These are phyloP conservation scores for Eucalyptus melliodora DNA, from an alignment of 345 rosid genomes.

Conservation along the genomic window DNA sequence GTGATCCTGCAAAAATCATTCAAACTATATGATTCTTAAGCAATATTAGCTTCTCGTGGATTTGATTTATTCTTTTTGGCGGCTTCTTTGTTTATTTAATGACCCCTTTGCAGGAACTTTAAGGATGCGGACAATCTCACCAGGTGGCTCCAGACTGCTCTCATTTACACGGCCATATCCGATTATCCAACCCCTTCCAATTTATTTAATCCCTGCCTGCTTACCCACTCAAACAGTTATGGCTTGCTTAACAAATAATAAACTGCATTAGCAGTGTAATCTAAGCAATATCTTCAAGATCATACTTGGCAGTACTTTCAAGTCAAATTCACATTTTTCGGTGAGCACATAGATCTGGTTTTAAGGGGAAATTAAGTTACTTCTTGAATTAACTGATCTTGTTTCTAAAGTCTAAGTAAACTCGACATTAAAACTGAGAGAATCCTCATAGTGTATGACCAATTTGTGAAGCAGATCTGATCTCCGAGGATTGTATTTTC, in stretches of 20 bases:
- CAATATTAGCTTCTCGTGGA: background rate
- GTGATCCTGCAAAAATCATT: constrained; percentile 26
- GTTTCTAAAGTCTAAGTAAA: background rate
- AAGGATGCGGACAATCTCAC: background rate
- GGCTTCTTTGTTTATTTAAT: background rate
- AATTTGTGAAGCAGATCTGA: background rate
- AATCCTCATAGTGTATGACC: background rate
- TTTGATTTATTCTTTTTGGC: background rate
- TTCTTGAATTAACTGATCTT: background rate
- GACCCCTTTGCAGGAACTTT: constrained; percentile 6
- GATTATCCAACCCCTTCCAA: constrained; percentile 54
- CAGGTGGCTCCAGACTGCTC: constrained; percentile 24
- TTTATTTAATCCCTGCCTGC: constrained; percentile 42
- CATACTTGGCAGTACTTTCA: background rate
- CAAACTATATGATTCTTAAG: background rate
- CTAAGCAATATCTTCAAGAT: background rate
- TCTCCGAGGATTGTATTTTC: background rate
- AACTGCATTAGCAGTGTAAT: background rate
- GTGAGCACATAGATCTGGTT: background rate
- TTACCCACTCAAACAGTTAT: constrained; percentile 37
- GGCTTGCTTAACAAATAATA: background rate
- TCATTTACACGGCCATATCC: constrained; percentile 39
- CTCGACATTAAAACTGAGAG: background rate
- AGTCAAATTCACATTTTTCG: background rate
- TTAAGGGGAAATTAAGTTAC: background rate